Conservation (phyloP, 2,329 filamentous ascomycete genomes). For the Ilyonectria sp. region DNA sequence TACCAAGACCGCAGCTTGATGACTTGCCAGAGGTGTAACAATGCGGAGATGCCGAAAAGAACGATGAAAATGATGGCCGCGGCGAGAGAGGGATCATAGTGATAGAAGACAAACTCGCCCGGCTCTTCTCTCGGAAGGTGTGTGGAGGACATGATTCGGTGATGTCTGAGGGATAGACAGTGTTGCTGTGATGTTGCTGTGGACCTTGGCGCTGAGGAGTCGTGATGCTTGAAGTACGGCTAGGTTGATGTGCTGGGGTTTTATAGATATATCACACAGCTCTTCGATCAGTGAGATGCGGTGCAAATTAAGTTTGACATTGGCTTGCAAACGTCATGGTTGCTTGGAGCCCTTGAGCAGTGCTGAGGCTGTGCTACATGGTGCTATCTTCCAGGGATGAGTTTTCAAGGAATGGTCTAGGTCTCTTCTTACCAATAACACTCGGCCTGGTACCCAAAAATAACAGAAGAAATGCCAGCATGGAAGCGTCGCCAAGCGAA, state of each 20-base stretch:
- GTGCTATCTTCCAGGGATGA: neutral
- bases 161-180: neutral
- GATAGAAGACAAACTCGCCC: constrained; percentile 51
- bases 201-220: neutral
- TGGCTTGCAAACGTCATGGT: neutral
- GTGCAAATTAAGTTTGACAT: neutral
- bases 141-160: constrained; percentile 7
- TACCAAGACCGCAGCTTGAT: constrained; percentile 60
- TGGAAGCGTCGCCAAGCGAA: neutral
- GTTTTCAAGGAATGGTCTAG: neutral
- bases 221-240: neutral
- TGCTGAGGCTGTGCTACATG: neutral
- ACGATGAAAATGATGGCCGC: constrained; percentile 58
- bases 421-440: neutral
- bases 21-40: constrained; percentile 56
- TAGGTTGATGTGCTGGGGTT: neutral
- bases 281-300: neutral
- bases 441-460: neutral
- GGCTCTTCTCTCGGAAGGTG: neutral
- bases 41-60: constrained; percentile 50
- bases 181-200: neutral
- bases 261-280: neutral
- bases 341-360: neutral
- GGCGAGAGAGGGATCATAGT: constrained; percentile 60
- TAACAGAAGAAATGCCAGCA: neutral